Evolutionary conservation across 495 filamentous ascomycete genomes (phyloP).

Genomic region (Aspergillus panamensis): DNA sequence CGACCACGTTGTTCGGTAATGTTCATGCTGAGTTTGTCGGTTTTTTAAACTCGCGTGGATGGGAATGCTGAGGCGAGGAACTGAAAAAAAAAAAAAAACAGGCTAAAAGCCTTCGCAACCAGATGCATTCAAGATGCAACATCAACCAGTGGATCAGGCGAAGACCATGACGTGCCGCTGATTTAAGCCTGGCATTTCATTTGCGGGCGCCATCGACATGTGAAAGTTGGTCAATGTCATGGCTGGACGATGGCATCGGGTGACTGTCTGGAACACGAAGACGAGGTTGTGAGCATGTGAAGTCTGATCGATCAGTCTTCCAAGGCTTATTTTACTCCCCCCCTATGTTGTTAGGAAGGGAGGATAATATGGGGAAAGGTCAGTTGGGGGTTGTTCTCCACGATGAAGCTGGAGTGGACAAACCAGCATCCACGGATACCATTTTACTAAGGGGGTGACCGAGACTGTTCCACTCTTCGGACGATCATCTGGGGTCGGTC

Average conservation of each 20-base stretch:
- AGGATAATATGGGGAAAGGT: background rate
- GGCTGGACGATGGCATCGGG: conserved; percentile 1
- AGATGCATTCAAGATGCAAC: background rate
- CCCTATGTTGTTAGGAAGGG: background rate
- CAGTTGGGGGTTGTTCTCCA: background rate
- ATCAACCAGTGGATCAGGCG: background rate
- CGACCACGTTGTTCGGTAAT: background rate
- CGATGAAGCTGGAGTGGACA: conserved; percentile 10
- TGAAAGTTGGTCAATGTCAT: conserved; percentile 17
- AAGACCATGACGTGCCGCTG: conserved; percentile 17
- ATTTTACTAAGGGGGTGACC: conserved; percentile 12
- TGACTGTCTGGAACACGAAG: background rate
- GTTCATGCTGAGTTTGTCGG: background rate
- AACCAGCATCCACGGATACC: conserved; percentile 14
- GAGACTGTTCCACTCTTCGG: background rate
- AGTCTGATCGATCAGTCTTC: background rate
- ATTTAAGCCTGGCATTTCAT: conserved; percentile 7
- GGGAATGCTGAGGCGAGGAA: background rate
- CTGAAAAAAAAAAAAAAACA: background rate
- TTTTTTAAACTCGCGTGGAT: background rate
- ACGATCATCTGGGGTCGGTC: background rate
- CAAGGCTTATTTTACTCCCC: background rate
- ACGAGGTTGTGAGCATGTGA: background rate
- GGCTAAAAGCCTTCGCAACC: background rate
- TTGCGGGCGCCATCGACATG: conserved; percentile 13